A percentile compares a stretch with the other conserved stretches of the same genome.
Conservation (phyloP, 2,329 filamentous ascomycete genomes). For the Ascochyta fabae region DNA sequence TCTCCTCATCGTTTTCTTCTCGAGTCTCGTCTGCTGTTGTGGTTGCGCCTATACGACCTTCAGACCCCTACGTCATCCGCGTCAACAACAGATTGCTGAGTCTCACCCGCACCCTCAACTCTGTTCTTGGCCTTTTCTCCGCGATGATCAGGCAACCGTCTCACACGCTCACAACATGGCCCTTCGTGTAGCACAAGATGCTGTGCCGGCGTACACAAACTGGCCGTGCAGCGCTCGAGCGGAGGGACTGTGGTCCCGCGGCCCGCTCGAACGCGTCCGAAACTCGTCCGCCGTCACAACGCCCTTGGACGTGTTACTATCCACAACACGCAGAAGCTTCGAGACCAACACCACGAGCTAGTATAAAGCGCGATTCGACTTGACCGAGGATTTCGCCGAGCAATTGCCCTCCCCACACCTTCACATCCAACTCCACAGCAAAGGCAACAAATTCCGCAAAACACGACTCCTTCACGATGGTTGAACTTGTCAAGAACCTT, state of each 20-base stretch:
- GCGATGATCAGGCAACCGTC: not conserved
- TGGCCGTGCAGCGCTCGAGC: conserved; percentile 2
- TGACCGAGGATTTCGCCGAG: not conserved
- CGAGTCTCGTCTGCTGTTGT: not conserved
- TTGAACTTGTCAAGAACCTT: conserved; percentile 18
- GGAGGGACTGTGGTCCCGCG: conserved; percentile 7
- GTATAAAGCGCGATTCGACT: not conserved
- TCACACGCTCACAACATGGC: not conserved
- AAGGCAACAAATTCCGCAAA: not conserved
- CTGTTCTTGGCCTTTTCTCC: not conserved
- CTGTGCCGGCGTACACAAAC: not conserved
- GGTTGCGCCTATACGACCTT: not conserved
- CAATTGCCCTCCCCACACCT: not conserved
- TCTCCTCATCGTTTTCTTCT: not conserved
- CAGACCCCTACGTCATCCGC: conserved; percentile 1
- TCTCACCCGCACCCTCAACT: not conserved
- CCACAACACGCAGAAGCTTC: conserved; percentile 6
- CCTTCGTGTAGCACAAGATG: not conserved
- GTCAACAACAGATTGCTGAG: not conserved
- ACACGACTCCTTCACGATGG: conserved; percentile 4
- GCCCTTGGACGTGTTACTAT: not conserved
- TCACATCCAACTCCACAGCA: not conserved
- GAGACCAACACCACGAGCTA: conserved; percentile 6
- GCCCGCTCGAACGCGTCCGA: conserved; percentile 9
- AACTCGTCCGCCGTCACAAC: conserved; percentile 15